Base-by-base conservation (phyloP, 768 basidiomycete genomes). In the Mycena capillaripes region DNA sequence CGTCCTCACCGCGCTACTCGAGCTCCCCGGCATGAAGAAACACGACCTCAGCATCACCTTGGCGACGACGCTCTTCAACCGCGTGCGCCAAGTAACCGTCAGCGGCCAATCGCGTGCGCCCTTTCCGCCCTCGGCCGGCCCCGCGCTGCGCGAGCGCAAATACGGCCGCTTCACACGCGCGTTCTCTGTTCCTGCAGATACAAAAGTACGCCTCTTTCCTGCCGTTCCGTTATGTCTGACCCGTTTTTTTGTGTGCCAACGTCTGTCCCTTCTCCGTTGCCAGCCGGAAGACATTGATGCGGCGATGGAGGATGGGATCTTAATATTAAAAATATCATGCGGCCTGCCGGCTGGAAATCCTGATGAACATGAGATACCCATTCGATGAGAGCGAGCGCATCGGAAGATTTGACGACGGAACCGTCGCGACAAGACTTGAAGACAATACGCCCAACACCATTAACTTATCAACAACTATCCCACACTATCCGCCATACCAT, bases 11-110 rank as follows among this genome's bases (percentile, higher is more conserved):
- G 90, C 89, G 61, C 84, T 89, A 82, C 87, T 93, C 77, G 92
- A 94, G 81, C 83, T 94, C 34, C 93, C 93, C 4, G 93, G 93
- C 50, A 83, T 93, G 78, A 87, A 86, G 77, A 88, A 84, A 72
- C 79, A 79, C 72, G 89, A 93, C 76, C 75, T 94, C 62, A 86
- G 81, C 70, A 84, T 94, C 81, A 86, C 85, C 59, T 86, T 95
- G 66, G 87, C 88, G 59, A 90, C 88, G 71, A 90, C 90, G 77
- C 79, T 85, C 66, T 88, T 89, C 83, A 93, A 89, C 73, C 86
- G 89, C 71, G 86, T 89, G 72, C 91, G 86, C 77, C 90, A 92
- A 76, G 82, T 94, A 75, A 86, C 85, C 58, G 85, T 94, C 64
- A 79, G 82, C 25, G 93, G 91, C 44, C 77, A 80, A 74, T 82